A percentile compares a stretch with the other conserved stretches of the same genome.
Conservation (phyloP, 2,329 filamentous ascomycete species). For the Venturia effusa region DNA sequence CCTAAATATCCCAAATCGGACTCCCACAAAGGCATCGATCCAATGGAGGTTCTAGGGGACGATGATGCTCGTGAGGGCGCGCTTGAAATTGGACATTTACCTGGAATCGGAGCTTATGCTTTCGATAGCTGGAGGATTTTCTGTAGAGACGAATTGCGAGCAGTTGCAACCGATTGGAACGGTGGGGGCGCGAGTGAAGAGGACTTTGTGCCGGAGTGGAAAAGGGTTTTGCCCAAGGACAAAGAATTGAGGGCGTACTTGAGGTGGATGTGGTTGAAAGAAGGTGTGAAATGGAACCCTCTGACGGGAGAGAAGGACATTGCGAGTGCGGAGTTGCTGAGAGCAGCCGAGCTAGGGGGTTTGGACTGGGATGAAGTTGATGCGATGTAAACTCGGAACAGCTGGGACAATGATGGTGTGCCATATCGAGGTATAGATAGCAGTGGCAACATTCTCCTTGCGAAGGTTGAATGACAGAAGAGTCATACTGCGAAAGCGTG, state of each 20-base stretch:
- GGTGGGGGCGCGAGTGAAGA: slow-evolving; percentile 35
- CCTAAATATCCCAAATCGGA: slow-evolving; percentile 42
- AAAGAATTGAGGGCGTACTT: slow-evolving; percentile 84
- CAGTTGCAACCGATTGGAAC: slow-evolving; percentile 54
- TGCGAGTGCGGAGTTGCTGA: slow-evolving; percentile 42
- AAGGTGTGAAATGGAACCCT: slow-evolving; percentile 74
- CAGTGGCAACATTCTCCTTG: too few species aligned
- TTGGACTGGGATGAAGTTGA: slow-evolving; percentile 37
- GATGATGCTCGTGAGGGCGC: slow-evolving; percentile 37
- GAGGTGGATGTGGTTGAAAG: slow-evolving; percentile 83
- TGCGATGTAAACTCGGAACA: too few species aligned
- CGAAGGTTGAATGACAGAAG: too few species aligned
- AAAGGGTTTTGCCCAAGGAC: slow-evolving; percentile 68
- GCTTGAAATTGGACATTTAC: slow-evolving; percentile 82
- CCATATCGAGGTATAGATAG: too few species aligned
- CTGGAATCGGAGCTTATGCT: slow-evolving; percentile 66
- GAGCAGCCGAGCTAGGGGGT: slow-evolving; percentile 46
- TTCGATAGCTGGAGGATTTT: slow-evolving; percentile 91
- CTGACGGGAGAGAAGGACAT: slow-evolving; percentile 52
- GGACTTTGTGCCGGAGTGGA: slow-evolving; percentile 76
- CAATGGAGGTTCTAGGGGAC: slow-evolving; percentile 33
- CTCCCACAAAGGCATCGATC: slow-evolving; percentile 34
- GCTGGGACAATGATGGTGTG: too few species aligned
- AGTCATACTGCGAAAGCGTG: too few species aligned
- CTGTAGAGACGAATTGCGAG: slow-evolving; percentile 67